Evolutionary conservation across 2,329 filamentous ascomycete genomes (phyloP).

Genomic region (Cytospora schulzeri): DNA sequence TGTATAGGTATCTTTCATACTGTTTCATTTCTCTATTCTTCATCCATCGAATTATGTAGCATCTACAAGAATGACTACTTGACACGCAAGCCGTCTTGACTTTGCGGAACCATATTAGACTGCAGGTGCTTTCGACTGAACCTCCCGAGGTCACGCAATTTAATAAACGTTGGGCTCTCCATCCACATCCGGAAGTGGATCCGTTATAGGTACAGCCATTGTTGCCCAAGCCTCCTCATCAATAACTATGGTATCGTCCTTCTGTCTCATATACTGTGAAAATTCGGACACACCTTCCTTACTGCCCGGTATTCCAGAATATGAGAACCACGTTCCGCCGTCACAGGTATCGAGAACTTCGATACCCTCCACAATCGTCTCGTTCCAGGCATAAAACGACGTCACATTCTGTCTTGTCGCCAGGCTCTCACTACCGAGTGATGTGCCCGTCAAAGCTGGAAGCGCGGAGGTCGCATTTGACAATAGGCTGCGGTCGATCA

Average conservation of each 20-base stretch:
- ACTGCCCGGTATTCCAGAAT: conserved; percentile 28
- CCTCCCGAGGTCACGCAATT: no score
- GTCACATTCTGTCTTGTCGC: conserved; percentile 36
- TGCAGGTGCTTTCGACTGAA: no score
- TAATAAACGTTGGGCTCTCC: not conserved
- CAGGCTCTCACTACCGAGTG: conserved; percentile 29
- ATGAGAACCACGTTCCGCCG: conserved; percentile 37
- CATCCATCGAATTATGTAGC: no score
- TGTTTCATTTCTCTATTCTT: no score
- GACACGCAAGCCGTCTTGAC: no score
- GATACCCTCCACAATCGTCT: conserved; percentile 37
- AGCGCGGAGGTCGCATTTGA: conserved; percentile 32
- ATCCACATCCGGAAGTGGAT: not conserved
- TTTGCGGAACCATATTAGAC: no score
- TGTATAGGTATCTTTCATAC: no score
- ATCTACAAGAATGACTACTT: no score
- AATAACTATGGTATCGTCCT: conserved; percentile 31
- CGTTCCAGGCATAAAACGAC: conserved; percentile 38
- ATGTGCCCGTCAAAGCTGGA: conserved; percentile 32
- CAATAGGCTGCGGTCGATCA: conserved; percentile 36
- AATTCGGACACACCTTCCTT: conserved; percentile 29
- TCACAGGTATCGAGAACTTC: conserved; percentile 33
- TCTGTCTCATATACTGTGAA: conserved; percentile 33
- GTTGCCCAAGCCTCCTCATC: conserved; percentile 27
- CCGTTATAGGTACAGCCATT: conserved; percentile 10